A percentile compares a stretch with the other conserved stretches of the same genome.
These are phyloP conservation scores for Carex scoparia DNA, from an alignment of 176 grass and related monocot species.

Conservation along the genomic window DNA sequence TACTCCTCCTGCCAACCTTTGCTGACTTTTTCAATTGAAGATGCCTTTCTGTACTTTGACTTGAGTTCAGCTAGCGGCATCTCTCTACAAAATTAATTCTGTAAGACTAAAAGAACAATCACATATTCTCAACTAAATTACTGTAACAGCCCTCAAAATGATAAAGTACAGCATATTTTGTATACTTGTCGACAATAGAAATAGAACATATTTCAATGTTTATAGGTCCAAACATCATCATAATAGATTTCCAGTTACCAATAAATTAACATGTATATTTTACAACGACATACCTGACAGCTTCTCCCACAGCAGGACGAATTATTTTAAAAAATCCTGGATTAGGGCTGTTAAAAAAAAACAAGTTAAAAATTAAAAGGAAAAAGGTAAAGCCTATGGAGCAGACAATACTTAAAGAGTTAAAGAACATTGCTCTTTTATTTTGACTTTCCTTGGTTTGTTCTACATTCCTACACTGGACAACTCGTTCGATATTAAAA, in stretches of 20 bases:
- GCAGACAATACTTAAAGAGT: not conserved
- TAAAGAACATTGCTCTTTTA: not conserved
- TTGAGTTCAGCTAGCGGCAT: slow-evolving; percentile 76
- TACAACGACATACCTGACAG: slow-evolving; percentile 68
- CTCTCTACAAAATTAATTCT: slow-evolving; percentile 56
- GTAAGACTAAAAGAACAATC: not conserved
- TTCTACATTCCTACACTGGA: not conserved
- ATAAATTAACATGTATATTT: not conserved
- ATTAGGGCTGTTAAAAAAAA: slow-evolving; percentile 53
- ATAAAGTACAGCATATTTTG: slow-evolving; percentile 16
- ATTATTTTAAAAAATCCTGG: slow-evolving; percentile 73
- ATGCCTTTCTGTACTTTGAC: slow-evolving; percentile 88
- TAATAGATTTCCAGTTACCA: slow-evolving; percentile 15
- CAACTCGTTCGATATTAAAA: slow-evolving; percentile 2
- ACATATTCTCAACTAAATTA: not conserved
- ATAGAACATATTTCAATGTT: not conserved
- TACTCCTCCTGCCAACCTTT: slow-evolving; percentile 91
- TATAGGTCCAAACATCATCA: slow-evolving; percentile 22
- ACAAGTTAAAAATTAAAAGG: slow-evolving; percentile 1
- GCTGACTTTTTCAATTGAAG: slow-evolving; percentile 69
- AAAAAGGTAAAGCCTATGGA: not conserved
- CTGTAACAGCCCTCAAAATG: not conserved
- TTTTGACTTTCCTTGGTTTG: not conserved
- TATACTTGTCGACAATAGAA: slow-evolving; percentile 12
- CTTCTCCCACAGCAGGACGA: slow-evolving; percentile 80